A percentile compares a stretch with the other conserved stretches of the same genome.
Conservation (phyloP, 1,284 basidiomycete genomes). For the Ganoderma sp. region DNA sequence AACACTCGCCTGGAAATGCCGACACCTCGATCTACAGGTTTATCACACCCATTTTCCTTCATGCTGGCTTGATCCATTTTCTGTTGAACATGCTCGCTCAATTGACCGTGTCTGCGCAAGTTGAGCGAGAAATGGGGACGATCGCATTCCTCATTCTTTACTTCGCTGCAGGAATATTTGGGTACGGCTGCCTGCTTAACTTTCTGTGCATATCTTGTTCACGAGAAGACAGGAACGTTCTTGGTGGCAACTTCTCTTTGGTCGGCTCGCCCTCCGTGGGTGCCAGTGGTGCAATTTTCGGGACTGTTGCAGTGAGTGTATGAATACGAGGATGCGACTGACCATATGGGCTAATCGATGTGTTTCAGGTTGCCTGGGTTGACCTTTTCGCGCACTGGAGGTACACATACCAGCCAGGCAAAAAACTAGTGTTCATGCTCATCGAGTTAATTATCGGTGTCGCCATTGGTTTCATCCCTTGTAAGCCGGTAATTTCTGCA, state of each 20-base stretch:
- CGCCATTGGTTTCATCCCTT: conserved; percentile 85
- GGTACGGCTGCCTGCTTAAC: conserved; percentile 51
- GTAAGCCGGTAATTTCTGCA: conserved; percentile 46
- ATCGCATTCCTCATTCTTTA: conserved; percentile 83
- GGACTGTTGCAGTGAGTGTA: conserved; percentile 77
- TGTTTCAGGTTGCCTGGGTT: conserved; percentile 73
- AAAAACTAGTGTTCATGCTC: conserved; percentile 81
- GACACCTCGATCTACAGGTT: conserved; percentile 56
- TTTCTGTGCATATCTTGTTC: background rate
- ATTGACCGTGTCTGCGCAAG: conserved; percentile 78
- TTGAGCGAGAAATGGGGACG: conserved; percentile 88
- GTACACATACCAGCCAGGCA: conserved; percentile 79
- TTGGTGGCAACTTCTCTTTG: conserved; percentile 91
- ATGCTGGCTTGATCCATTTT: conserved; percentile 91
- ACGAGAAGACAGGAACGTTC: conserved; percentile 61
- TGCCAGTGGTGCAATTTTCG: conserved; percentile 93
- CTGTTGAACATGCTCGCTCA: conserved; percentile 91
- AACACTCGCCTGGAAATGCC: background rate
- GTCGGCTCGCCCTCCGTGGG: conserved; percentile 93
- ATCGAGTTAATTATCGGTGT: conserved; percentile 87
- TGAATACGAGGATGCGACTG: background rate
- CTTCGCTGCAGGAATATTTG: conserved; percentile 90
- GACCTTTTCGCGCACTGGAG: conserved; percentile 94
- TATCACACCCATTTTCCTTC: conserved; percentile 87
- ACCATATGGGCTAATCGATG: conserved; percentile 4